Conservation (phyloP, 2,329 filamentous ascomycete species). For the Alternaria gansuensis region DNA sequence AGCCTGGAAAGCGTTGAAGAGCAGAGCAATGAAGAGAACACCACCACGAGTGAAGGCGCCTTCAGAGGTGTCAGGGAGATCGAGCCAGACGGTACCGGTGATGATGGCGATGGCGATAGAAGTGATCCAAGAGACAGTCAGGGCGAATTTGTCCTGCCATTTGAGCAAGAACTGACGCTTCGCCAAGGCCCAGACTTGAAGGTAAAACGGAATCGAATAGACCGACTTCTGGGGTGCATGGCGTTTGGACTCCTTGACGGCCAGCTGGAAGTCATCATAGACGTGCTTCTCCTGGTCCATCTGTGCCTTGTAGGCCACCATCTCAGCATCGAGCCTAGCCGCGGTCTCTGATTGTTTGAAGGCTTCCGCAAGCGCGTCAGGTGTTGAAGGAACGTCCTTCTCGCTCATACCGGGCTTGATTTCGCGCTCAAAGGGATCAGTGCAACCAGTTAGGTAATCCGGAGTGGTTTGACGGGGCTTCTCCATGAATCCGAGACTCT, state of each 20-base stretch:
- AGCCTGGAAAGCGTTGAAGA: slow-evolving; percentile 89
- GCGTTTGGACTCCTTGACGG: slow-evolving; percentile 81
- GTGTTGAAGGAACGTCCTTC: slow-evolving; percentile 72
- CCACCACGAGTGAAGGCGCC: slow-evolving; percentile 84
- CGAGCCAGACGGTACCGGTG: slow-evolving; percentile 79
- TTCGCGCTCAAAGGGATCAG: slow-evolving; percentile 82
- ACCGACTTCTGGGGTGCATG: slow-evolving; percentile 76
- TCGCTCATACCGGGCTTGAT: slow-evolving; percentile 73
- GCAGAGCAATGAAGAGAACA: slow-evolving; percentile 78
- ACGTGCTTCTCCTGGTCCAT: slow-evolving; percentile 71
- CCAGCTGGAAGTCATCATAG: slow-evolving; percentile 78
- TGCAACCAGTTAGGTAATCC: slow-evolving; percentile 83
- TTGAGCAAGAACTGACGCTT: slow-evolving; percentile 86
- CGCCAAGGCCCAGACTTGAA: slow-evolving; percentile 84
- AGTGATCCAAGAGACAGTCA: slow-evolving; percentile 75
- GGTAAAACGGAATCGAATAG: slow-evolving; percentile 82
- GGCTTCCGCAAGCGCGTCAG: slow-evolving; percentile 72
- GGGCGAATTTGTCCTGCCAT: slow-evolving; percentile 83
- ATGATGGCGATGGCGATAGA: slow-evolving; percentile 79
- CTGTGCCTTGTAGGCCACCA: slow-evolving; percentile 71
- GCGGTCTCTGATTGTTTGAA: slow-evolving; percentile 72
- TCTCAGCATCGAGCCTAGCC: slow-evolving; percentile 68
- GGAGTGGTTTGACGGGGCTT: slow-evolving; percentile 81
- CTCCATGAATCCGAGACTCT: slow-evolving; percentile 76
- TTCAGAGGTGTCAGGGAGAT: slow-evolving; percentile 69